Evolutionary conservation across 2,329 filamentous ascomycete genomes (phyloP).

Genomic region (Ploettnerulaceae sp.): DNA sequence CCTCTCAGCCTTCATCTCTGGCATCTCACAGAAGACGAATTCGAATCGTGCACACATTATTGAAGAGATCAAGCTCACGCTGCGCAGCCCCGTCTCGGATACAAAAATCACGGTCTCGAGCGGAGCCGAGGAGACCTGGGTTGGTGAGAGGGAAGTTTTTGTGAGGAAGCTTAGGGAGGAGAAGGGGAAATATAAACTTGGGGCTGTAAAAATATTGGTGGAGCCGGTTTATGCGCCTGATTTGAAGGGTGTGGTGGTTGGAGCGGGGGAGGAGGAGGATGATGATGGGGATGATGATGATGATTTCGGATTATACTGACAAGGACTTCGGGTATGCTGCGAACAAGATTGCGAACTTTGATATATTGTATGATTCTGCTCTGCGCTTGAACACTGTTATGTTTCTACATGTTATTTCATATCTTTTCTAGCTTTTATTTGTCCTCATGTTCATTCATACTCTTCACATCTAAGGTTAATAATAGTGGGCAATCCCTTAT

Average conservation of each 20-base stretch:
- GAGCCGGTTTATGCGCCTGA: slow-evolving; percentile 22
- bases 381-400: no score
- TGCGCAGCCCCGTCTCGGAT: slow-evolving; percentile 10
- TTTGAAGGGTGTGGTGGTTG: slow-evolving; percentile 4
- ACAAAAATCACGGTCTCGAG: slow-evolving; percentile 12
- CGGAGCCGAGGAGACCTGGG: slow-evolving; percentile 16
- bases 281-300: not conserved
- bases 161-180: slow-evolving; percentile 12
- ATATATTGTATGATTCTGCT: no score
- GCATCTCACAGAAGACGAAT: slow-evolving; percentile 8
- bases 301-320: not conserved
- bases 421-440: no score
- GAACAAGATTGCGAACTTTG: no score
- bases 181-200: slow-evolving; percentile 3
- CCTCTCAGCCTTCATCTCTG: slow-evolving; percentile 13
- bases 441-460: no score
- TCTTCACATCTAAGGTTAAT: no score
- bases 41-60: slow-evolving; percentile 1
- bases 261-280: slow-evolving; percentile 8
- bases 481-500: no score
- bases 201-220: slow-evolving; percentile 14
- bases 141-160: slow-evolving; percentile 11
- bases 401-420: no score
- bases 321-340: no score
- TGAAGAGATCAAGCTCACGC: slow-evolving; percentile 18